A percentile compares a stretch with the other conserved stretches of the same genome.
Conservation (phyloP, 805 yeast species). For the Ogataea angusta region DNA sequence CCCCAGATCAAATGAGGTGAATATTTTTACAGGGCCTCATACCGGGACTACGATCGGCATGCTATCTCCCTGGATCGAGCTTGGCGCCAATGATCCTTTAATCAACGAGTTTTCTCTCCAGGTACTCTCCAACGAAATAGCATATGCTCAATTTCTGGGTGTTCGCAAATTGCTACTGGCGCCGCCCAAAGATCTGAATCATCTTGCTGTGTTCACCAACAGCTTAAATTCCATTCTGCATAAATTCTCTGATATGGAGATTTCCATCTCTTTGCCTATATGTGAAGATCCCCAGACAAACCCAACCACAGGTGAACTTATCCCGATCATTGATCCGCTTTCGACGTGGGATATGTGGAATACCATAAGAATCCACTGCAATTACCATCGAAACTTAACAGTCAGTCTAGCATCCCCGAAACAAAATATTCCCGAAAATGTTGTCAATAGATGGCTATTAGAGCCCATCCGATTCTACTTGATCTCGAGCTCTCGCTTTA, state of each 20-base stretch:
- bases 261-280: constrained; percentile 48
- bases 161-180: constrained; percentile 53
- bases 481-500: constrained; percentile 53
- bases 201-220: constrained; percentile 50
- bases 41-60: constrained; percentile 47
- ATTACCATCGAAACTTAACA: constrained; percentile 54
- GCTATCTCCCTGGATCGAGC: constrained; percentile 66
- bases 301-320: constrained; percentile 21
- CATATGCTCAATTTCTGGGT: constrained; percentile 59
- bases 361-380: constrained; percentile 53
- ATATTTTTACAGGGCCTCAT: constrained; percentile 41
- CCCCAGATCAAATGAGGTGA: constrained; percentile 42
- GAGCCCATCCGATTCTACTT: constrained; percentile 63
- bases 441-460: constrained; percentile 59
- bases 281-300: constrained; percentile 40
- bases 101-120: constrained; percentile 54
- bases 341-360: constrained; percentile 79
- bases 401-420: constrained; percentile 76
- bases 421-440: constrained; percentile 45
- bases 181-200: constrained; percentile 58
- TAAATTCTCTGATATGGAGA: constrained; percentile 33
- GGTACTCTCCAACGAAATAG: constrained; percentile 55
- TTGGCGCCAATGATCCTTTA: constrained; percentile 49
- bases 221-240: constrained; percentile 28
- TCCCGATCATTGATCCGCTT: constrained; percentile 39